These are phyloP conservation scores for Chlorella sp. DNA, from an alignment of 139 green algal species.

Conservation along the genomic window DNA sequence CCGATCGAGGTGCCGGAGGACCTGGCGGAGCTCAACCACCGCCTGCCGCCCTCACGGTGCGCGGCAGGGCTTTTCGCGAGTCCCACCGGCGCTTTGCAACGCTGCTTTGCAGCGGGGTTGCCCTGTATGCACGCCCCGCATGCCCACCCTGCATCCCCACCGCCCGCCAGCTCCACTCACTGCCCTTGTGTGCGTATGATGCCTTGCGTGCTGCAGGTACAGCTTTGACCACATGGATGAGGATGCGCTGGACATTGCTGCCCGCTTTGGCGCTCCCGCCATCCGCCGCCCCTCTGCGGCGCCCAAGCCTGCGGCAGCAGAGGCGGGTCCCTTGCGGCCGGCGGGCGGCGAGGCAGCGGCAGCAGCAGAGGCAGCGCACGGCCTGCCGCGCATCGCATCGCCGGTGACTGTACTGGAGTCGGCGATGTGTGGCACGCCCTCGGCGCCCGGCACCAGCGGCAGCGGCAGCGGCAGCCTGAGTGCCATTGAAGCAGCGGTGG, in stretches of 20 bases:
- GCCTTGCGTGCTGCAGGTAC: too few relatives aligned
- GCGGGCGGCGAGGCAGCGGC: background rate
- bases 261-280: constrained; percentile 1
- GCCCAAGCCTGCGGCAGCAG: background rate
- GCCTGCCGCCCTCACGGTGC: background rate
- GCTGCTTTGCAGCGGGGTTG: too few relatives aligned
- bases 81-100: too few relatives aligned
- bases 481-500: too few relatives aligned
- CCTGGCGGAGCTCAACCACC: background rate
- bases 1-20: constrained; percentile 3
- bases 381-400: background rate
- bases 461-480: background rate
- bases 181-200: too few relatives aligned
- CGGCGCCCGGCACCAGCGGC: background rate
- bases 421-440: background rate
- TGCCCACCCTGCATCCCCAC: too few relatives aligned
- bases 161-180: too few relatives aligned
- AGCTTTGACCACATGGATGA: background rate
- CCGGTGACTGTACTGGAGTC: background rate
- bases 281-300: background rate
- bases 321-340: background rate
- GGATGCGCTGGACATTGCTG: background rate
- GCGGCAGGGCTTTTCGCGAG: background rate
- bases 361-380: background rate
- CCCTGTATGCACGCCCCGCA: too few relatives aligned